Percentiles rank a stretch among this genome's conserved stretches.
Evolutionary conservation across 805 yeast genomes (phyloP).

Genomic region (Candida fluviatilis): DNA sequence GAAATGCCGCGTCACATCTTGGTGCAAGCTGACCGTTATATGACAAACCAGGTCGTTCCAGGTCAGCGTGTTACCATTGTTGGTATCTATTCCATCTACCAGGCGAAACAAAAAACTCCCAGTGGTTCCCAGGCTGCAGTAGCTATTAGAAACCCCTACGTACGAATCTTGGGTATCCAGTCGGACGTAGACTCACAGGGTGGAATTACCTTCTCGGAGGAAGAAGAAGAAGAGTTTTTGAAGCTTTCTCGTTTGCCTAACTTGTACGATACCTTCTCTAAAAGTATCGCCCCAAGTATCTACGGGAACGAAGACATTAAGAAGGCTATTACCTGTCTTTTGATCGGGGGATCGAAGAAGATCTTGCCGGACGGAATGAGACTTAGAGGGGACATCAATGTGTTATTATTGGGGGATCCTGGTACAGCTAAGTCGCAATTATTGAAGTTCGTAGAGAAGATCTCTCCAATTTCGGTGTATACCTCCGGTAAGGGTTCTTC

Average conservation of each 20-base stretch:
- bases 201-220: constrained; percentile 68
- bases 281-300: constrained; percentile 93
- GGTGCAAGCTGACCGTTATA: constrained; percentile 81
- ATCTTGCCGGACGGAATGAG: constrained; percentile 93
- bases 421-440: constrained; percentile 98
- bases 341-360: constrained; percentile 94
- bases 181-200: constrained; percentile 71
- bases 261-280: constrained; percentile 78
- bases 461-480: constrained; percentile 89
- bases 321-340: constrained; percentile 84
- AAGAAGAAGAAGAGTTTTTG: constrained; percentile 90
- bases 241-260: constrained; percentile 78
- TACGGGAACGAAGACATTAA: constrained; percentile 92
- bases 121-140: constrained; percentile 46
- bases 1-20: constrained; percentile 95
- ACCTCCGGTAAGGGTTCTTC: constrained; percentile 99
- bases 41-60: constrained; percentile 89
- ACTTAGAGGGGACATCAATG: constrained; percentile 95
- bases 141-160: constrained; percentile 90
- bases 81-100: constrained; percentile 91
- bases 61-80: constrained; percentile 90
- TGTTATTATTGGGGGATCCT: constrained; percentile 91
- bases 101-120: constrained; percentile 54
- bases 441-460: constrained; percentile 91
- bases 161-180: constrained; percentile 81